Percentiles rank a stretch among this genome's conserved stretches.
Evolutionary conservation across 176 grass and related monocot species (phyloP).

Genomic region (Puya raimondii): DNA sequence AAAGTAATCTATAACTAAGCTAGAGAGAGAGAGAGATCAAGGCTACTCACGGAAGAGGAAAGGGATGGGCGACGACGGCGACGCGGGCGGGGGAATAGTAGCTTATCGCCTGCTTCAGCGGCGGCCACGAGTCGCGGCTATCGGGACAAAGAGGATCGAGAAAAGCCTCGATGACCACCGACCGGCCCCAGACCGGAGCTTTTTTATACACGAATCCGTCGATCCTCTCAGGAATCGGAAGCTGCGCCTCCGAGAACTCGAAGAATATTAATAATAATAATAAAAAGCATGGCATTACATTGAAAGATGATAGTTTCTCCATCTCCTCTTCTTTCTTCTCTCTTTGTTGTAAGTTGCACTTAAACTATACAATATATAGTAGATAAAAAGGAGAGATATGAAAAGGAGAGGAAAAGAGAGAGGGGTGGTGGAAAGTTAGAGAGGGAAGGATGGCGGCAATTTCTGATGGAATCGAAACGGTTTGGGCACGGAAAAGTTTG

Average conservation of each 20-base stretch:
- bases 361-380: too few species aligned
- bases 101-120: slow-evolving; percentile 45
- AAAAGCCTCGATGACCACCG: slow-evolving; percentile 78
- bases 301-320: not conserved
- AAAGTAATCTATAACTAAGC: not conserved
- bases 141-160: slow-evolving; percentile 79
- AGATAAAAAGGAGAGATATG: too few species aligned
- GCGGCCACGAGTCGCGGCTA: slow-evolving; percentile 71
- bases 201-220: slow-evolving; percentile 68
- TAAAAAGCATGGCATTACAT: not conserved
- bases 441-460: too few species aligned
- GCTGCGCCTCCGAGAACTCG: slow-evolving; percentile 20
- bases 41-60: slow-evolving; percentile 61
- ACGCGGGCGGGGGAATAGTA: slow-evolving; percentile 34
- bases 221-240: slow-evolving; percentile 55
- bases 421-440: too few species aligned
- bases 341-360: not conserved
- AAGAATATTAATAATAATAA: not conserved
- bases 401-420: too few species aligned
- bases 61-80: slow-evolving; percentile 67
- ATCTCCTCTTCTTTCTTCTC: not conserved
- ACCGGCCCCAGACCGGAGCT: slow-evolving; percentile 37
- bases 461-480: too few species aligned
- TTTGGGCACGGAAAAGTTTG: too few species aligned
- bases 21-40: not conserved